A percentile compares a stretch with the other conserved stretches of the same genome.
phyloP scores from a whole-genome alignment of 306 rosid species.

The Castanea mollissima region DNA sequence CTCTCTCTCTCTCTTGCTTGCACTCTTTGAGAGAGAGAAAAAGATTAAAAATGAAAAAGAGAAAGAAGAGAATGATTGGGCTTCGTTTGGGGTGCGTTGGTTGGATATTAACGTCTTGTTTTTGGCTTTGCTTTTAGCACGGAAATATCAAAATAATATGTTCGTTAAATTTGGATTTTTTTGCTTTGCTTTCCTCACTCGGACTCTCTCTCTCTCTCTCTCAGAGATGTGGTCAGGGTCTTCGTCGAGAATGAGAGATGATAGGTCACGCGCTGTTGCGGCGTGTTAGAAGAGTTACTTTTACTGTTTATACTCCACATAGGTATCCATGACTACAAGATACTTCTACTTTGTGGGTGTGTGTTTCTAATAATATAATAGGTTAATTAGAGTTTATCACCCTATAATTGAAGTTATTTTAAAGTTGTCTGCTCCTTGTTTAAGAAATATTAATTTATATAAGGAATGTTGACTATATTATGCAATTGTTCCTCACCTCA shows the following conservation, averaged over 20 bases:
- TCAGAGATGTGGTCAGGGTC: slow-evolving; percentile 34
- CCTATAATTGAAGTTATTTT: too few relatives aligned
- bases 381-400: too few relatives aligned
- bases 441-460: too few relatives aligned
- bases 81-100: slow-evolving; percentile 8
- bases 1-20: too few relatives aligned
- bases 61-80: not conserved
- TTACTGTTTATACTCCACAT: not conserved
- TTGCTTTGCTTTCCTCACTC: not conserved
- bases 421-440: too few relatives aligned
- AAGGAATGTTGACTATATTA: too few relatives aligned
- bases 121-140: not conserved
- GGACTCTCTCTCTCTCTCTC: slow-evolving; percentile 12
- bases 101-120: slow-evolving; percentile 17
- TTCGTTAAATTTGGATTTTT: not conserved
- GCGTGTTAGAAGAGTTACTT: not conserved
- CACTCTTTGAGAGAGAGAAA: not conserved
- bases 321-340: too few relatives aligned
- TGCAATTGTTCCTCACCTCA: too few relatives aligned
- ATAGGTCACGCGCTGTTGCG: not conserved
- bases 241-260: slow-evolving; percentile 36
- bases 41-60: too few relatives aligned
- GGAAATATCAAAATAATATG: not conserved
- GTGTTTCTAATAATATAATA: too few relatives aligned
- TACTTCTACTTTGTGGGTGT: too few relatives aligned